Evolutionary conservation across 148 eudicot species (phyloP).

Genomic region (Rhododendron molle): DNA sequence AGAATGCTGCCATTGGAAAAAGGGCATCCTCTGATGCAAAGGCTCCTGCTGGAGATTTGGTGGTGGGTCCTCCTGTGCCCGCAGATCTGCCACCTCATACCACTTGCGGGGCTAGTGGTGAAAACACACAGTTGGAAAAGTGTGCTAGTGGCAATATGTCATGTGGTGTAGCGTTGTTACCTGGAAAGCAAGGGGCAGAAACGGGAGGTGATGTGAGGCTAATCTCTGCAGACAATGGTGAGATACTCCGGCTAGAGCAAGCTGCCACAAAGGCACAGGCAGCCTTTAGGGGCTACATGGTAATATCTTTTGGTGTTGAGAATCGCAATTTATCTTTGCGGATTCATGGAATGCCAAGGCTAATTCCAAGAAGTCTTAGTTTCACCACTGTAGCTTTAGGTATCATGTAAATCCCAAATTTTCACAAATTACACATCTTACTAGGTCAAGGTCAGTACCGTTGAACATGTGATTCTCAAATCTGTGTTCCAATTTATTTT

Average conservation of each 20-base stretch:
- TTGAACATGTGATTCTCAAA: neutral
- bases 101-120: slow-evolving; percentile 27
- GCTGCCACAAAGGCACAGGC: slow-evolving; percentile 60
- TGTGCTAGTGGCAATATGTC: slow-evolving; percentile 19
- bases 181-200: slow-evolving; percentile 23
- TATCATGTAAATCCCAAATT: neutral
- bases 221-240: slow-evolving; percentile 25
- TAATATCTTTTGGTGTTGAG: slow-evolving; percentile 15
- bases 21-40: slow-evolving; percentile 41
- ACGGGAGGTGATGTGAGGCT: slow-evolving; percentile 6
- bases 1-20: slow-evolving; percentile 56
- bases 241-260: slow-evolving; percentile 26
- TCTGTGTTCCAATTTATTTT: too few species aligned
- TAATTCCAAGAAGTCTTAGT: neutral
- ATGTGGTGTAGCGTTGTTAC: slow-evolving; percentile 13
- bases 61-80: slow-evolving; percentile 29
- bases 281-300: slow-evolving; percentile 61
- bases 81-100: slow-evolving; percentile 33
- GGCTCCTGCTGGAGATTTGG: slow-evolving; percentile 35
- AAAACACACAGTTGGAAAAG: slow-evolving; percentile 31
- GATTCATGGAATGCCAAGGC: neutral
- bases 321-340: neutral
- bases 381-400: neutral
- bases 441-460: neutral
- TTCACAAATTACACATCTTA: neutral